phyloP scores from a whole-genome alignment of 352 stramenopile species.

The Pythium utonaiense region DNA sequence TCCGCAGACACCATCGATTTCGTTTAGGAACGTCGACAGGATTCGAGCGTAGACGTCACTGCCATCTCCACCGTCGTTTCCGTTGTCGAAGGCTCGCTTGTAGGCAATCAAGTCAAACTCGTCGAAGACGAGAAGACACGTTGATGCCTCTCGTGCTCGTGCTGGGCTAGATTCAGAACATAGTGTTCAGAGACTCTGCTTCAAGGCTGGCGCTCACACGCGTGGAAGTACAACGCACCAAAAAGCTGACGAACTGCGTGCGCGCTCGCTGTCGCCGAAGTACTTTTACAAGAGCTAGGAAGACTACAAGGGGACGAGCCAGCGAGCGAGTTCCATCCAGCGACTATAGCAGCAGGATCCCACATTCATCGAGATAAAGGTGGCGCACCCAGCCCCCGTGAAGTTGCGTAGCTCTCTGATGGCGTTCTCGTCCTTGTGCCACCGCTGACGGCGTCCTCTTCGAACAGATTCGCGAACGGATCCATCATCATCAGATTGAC shows the following conservation, averaged over 20 bases:
- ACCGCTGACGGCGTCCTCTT: too few species aligned
- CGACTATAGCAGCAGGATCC: background rate
- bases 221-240: too few species aligned
- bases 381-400: too few species aligned
- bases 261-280: conserved; percentile 83
- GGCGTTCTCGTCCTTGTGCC: too few species aligned
- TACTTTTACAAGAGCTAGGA: conserved; percentile 85
- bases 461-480: too few species aligned
- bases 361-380: conserved; percentile 83
- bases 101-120: conserved; percentile 81
- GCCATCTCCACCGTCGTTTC: conserved; percentile 30
- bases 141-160: conserved; percentile 59
- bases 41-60: conserved; percentile 72
- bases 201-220: too few species aligned
- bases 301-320: conserved; percentile 31
- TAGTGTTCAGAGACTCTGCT: too few species aligned
- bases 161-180: conserved; percentile 22
- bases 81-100: conserved; percentile 58
- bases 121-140: conserved; percentile 85
- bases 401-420: too few species aligned
- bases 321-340: background rate
- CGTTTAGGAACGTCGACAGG: conserved; percentile 83
- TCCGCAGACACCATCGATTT: conserved; percentile 85
- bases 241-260: conserved; percentile 80
- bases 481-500: too few species aligned